These are phyloP conservation scores for Trichodelitschia bisporula DNA, from an alignment of 495 filamentous ascomycete genomes.

Conservation along the genomic window DNA sequence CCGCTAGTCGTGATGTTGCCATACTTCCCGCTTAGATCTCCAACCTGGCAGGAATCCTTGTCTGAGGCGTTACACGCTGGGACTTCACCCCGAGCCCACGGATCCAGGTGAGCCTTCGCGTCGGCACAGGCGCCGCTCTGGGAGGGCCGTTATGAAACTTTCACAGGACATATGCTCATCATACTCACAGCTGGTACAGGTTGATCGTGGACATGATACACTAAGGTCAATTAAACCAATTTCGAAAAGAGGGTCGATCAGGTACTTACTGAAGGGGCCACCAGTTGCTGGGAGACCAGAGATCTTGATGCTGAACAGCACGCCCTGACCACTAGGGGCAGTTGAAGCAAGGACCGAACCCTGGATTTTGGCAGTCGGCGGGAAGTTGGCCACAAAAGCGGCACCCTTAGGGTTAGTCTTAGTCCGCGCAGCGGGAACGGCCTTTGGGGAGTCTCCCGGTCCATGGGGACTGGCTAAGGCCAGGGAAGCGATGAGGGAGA, in stretches of 20 bases:
- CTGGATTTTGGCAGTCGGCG: slow-evolving; percentile 29
- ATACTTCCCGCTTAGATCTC: slow-evolving; percentile 67
- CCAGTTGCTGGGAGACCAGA: slow-evolving; percentile 36
- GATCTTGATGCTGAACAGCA: slow-evolving; percentile 33
- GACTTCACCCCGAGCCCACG: slow-evolving; percentile 36
- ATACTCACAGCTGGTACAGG: no score
- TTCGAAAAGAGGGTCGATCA: no score
- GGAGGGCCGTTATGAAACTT: no score
- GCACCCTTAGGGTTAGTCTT: slow-evolving; percentile 36
- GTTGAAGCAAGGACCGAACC: slow-evolving; percentile 35
- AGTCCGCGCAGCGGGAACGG: no score
- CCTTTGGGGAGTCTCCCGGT: no score
- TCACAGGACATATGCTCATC: no score
- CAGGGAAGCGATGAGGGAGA: no score
- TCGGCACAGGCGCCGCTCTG: slow-evolving; percentile 59
- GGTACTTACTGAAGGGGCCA: slow-evolving; percentile 54
- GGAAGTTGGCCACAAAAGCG: slow-evolving; percentile 35
- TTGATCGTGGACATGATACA: no score
- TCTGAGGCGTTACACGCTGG: slow-evolving; percentile 33
- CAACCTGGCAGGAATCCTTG: slow-evolving; percentile 54
- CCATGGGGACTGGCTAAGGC: no score
- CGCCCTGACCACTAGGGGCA: slow-evolving; percentile 31
- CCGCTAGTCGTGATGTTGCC: slow-evolving; percentile 26
- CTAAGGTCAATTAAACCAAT: no score
- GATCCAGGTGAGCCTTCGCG: slow-evolving; percentile 42